These are phyloP conservation scores for Suillus americanus DNA, from an alignment of 768 basidiomycete species.

Conservation along the genomic window DNA sequence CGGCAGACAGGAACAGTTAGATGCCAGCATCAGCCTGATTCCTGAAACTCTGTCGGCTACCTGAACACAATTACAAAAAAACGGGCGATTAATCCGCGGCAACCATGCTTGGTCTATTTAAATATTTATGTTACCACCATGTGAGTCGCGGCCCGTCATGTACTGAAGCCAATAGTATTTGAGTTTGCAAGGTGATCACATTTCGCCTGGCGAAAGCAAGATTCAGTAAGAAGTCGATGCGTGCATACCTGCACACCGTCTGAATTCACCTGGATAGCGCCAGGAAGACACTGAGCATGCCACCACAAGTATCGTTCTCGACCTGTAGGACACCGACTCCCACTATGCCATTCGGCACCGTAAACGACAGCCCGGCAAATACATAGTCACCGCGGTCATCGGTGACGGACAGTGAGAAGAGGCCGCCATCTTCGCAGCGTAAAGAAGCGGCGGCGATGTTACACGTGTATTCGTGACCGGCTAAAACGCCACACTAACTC, in stretches of 20 bases:
- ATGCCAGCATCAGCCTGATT: neutral
- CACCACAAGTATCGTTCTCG: neutral
- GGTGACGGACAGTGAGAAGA: neutral
- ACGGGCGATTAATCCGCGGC: neutral
- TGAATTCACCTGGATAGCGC: neutral
- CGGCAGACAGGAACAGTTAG: neutral
- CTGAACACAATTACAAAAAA: neutral
- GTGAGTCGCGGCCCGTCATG: neutral
- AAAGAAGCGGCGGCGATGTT: slow-evolving; percentile 1
- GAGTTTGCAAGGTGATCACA: neutral
- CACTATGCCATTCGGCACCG: neutral
- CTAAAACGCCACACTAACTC: neutral
- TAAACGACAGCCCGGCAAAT: neutral
- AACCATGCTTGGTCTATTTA: neutral
- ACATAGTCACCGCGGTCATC: neutral
- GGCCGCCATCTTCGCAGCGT: neutral
- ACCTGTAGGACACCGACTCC: neutral
- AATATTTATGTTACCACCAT: neutral
- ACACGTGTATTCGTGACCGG: slow-evolving; percentile 3
- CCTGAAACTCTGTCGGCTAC: neutral
- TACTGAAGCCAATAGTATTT: neutral
- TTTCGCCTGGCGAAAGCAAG: neutral
- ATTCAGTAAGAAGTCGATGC: neutral
- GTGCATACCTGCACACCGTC: neutral
- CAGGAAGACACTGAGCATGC: neutral